Evolutionary conservation across 2,329 filamentous ascomycete genomes (phyloP), one percentile per base, ranked within the genome.

Genomic region (Nemania sp.): DNA sequence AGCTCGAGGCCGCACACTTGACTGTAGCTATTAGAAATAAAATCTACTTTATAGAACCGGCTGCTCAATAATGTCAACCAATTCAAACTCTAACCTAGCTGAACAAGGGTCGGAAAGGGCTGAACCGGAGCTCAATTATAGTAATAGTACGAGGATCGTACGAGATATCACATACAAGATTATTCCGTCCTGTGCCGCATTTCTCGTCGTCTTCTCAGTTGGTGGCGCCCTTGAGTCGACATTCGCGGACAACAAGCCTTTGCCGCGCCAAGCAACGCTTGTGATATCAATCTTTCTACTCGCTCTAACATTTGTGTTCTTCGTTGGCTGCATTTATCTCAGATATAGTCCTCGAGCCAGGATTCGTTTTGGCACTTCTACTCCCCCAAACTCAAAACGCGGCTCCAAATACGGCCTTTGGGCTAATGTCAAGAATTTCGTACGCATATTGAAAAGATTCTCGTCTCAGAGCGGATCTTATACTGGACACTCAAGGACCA

Each of bases 111-210:
- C 57, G 20, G 61, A 67, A 55, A 53, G 30, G 24, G 62, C 54
- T 11, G 43, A 49, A 24, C 2, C 14, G 23, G 62, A 56, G 8
- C 30, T 17, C 19, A 42, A 52, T 23, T 20, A 15, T 23, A 39
- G 22, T 17, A 17, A 37, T 24, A 42, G 23, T 15, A 57, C 37
- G 5, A 42, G 47, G 19, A 54, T 54, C 20, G 51, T 67, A 15
- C 60, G 56, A 45, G 56, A 65, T 23, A 55, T 64, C 41, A 68
- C 62, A 6, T 63, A 54, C 23, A 63, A 60, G 39, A 28, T 64
- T 6, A 61, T 69, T 11, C 66, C 66, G n/a, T 54, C 60, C 24
- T 63, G 52, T 17, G 23, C 44, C 31, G 40, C 55, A 9, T 26
- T 54, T 40, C 60, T 69, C 12, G 50, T 65, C 17, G 17, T 63